Conservation (phyloP, 2,329 filamentous ascomycete species). For the Penicillium sp. region DNA sequence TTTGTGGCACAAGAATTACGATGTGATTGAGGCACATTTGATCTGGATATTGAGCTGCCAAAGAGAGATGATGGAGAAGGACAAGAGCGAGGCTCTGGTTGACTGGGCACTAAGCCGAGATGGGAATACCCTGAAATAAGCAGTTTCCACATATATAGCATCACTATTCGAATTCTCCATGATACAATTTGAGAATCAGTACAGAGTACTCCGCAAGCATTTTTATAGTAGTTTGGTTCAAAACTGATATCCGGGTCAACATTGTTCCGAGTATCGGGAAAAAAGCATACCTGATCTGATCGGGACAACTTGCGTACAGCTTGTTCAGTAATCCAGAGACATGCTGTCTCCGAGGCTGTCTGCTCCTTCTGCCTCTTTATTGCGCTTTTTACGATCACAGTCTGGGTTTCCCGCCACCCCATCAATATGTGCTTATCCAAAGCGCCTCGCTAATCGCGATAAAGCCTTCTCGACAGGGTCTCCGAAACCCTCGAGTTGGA, state of each 20-base stretch:
- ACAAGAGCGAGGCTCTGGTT: not conserved
- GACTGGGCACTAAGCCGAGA: slow-evolving; percentile 6
- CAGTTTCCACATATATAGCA: not conserved
- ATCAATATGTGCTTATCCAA: slow-evolving; percentile 25
- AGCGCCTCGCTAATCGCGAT: slow-evolving; percentile 15
- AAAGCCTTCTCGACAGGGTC: slow-evolving; percentile 17
- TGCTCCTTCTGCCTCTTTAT: slow-evolving; percentile 56
- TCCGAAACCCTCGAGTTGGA: slow-evolving; percentile 25
- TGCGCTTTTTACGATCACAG: slow-evolving; percentile 72
- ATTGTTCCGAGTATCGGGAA: slow-evolving; percentile 18
- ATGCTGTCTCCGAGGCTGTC: slow-evolving; percentile 43
- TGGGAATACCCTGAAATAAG: not conserved
- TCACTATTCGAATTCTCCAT: not conserved
- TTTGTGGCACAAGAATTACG: not conserved
- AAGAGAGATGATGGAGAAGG: not conserved
- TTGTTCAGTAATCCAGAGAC: slow-evolving; percentile 27
- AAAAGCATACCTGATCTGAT: slow-evolving; percentile 20
- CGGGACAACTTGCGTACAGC: slow-evolving; percentile 1
- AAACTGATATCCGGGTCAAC: slow-evolving; percentile 39
- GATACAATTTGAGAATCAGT: not conserved
- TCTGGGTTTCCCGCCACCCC: slow-evolving; percentile 55
- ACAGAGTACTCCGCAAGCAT: too few species aligned
- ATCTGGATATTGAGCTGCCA: not conserved
- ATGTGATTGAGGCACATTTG: not conserved
- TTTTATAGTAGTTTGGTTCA: not conserved